phyloP scores from a whole-genome alignment of 148 eudicot genomes.

The Simmondsia chinensis region DNA sequence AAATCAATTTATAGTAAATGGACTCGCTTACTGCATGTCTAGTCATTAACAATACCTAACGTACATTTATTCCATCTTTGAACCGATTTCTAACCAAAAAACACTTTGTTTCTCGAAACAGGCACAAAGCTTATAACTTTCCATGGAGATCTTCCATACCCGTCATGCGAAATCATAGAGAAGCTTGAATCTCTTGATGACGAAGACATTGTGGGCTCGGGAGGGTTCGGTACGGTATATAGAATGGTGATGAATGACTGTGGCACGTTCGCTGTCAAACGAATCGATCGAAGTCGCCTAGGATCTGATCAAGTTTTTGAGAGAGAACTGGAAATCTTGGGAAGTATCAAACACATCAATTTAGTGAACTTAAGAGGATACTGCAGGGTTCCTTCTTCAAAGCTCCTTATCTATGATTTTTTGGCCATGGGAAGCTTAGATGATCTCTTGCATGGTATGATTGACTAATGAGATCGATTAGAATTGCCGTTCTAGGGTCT shows the following conservation, averaged over 20 bases:
- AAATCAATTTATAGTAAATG: too few relatives aligned
- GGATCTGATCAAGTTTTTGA: slow-evolving; percentile 83
- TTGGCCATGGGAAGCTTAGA: slow-evolving; percentile 88
- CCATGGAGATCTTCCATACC: slow-evolving; percentile 95
- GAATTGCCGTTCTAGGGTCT: too few relatives aligned
- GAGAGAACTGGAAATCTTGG: slow-evolving; percentile 82
- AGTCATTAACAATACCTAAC: too few relatives aligned
- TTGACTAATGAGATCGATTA: too few relatives aligned
- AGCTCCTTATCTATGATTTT: slow-evolving; percentile 87
- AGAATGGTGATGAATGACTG: slow-evolving; percentile 98
- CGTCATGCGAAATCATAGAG: slow-evolving; percentile 81
- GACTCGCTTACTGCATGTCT: too few relatives aligned
- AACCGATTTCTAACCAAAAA: too few relatives aligned
- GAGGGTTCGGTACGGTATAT: slow-evolving; percentile 93
- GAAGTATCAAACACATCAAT: slow-evolving; percentile 87
- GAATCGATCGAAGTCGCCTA: slow-evolving; percentile 65
- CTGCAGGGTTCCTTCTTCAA: slow-evolving; percentile 75
- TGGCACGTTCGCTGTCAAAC: slow-evolving; percentile 90
- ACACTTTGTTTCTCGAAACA: slow-evolving; percentile 7
- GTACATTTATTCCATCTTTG: too few relatives aligned
- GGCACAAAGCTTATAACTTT: slow-evolving; percentile 84
- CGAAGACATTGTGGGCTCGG: slow-evolving; percentile 87
- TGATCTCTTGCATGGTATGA: slow-evolving; percentile 69
- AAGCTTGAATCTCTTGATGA: slow-evolving; percentile 77
- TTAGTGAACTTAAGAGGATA: slow-evolving; percentile 90